phyloP scores from a whole-genome alignment of 2,329 filamentous ascomycete species.

The Arthrobotrys sphaeroides region DNA sequence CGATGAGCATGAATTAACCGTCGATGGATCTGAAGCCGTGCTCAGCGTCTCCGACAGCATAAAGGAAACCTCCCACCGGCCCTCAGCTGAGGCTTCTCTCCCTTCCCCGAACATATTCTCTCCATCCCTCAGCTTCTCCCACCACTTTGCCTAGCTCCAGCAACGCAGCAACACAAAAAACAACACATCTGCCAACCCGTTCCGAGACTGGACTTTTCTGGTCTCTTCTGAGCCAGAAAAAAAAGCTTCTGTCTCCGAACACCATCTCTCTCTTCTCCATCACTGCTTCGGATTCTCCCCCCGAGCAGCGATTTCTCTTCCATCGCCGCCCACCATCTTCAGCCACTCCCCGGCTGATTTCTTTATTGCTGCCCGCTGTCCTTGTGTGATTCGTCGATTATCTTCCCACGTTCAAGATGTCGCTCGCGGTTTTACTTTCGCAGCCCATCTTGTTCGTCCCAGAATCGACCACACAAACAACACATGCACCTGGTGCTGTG shows the following conservation, averaged over 20 bases:
- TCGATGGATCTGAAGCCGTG: too few species aligned
- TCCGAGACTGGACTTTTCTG: too few species aligned
- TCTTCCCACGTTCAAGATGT: constrained; percentile 17
- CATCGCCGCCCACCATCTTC: not conserved
- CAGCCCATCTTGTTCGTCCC: constrained; percentile 45
- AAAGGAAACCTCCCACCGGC: too few species aligned
- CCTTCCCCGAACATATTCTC: too few species aligned
- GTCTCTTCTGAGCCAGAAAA: too few species aligned
- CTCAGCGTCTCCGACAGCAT: not conserved
- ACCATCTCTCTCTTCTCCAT: not conserved
- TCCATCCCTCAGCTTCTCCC: not conserved
- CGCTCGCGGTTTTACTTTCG: constrained; percentile 37
- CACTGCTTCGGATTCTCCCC: constrained; percentile 2
- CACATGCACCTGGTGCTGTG: not conserved
- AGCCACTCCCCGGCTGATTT: not conserved
- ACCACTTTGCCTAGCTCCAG: too few species aligned
- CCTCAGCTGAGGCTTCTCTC: too few species aligned
- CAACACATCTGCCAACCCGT: too few species aligned
- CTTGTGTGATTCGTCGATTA: too few species aligned
- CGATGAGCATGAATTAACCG: too few species aligned
- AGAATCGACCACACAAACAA: constrained; percentile 32
- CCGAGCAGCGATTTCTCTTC: not conserved
- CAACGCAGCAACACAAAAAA: not conserved
- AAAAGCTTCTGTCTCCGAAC: constrained; percentile 1
- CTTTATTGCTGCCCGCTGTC: not conserved